These are phyloP conservation scores for Priceomyces haplophilus DNA, from an alignment of 805 yeast species.

Conservation along the genomic window DNA sequence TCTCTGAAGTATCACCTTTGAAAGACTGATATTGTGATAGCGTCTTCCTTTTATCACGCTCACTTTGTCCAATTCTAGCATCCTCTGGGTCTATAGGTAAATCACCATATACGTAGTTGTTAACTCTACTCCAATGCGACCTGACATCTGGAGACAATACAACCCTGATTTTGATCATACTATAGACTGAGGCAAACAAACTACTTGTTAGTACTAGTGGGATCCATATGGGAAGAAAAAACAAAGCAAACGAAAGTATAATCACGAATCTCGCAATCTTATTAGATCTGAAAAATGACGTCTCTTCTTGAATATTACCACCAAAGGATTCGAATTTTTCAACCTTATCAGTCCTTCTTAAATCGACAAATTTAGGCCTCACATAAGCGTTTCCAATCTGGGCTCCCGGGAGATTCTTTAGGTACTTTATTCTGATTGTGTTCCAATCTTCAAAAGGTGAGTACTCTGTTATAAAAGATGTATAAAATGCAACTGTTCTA, in stretches of 20 bases:
- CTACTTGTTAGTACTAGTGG: constrained; percentile 42
- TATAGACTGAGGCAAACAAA: constrained; percentile 36
- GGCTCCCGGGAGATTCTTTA: constrained; percentile 43
- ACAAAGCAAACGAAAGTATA: constrained; percentile 20
- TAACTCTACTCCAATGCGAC: constrained; percentile 34
- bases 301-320: constrained; percentile 35
- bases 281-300: constrained; percentile 32
- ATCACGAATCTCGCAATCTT: constrained; percentile 22
- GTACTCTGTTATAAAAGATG: constrained; percentile 69
- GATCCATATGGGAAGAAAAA: constrained; percentile 49
- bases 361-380: constrained; percentile 52
- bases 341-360: constrained; percentile 28
- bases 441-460: constrained; percentile 70
- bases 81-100: constrained; percentile 29
- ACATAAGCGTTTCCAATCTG: constrained; percentile 36
- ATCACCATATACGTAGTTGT: constrained; percentile 29
- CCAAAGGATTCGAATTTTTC: constrained; percentile 5
- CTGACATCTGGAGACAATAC: constrained; percentile 21
- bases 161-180: constrained; percentile 35
- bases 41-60: constrained; percentile 25
- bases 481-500: constrained; percentile 83
- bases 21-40: constrained; percentile 33
- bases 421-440: constrained; percentile 43
- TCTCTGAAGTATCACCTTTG: constrained; percentile 39
- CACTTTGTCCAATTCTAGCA: constrained; percentile 28